Conservation (phyloP, 148 eudicot species). For the Suaeda aralocaspica region DNA sequence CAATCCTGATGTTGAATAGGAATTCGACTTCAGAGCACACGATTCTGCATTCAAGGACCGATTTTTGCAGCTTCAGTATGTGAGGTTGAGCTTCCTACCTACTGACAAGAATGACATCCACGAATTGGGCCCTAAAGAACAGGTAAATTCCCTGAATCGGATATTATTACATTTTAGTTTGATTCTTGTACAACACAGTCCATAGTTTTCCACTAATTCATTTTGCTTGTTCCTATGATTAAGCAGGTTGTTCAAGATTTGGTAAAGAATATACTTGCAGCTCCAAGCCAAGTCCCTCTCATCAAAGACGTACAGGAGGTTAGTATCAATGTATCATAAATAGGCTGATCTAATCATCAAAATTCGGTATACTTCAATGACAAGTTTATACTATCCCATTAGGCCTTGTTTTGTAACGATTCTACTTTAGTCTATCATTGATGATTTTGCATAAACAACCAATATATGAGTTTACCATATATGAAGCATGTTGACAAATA, state of each 20-base stretch:
- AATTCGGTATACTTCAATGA: background rate
- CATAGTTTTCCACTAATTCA: background rate
- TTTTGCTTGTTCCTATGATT: background rate
- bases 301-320: slow-evolving; percentile 75
- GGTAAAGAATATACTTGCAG: slow-evolving; percentile 56
- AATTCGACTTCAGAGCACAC: slow-evolving; percentile 73
- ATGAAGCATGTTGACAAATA: no score
- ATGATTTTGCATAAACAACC: no score
- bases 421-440: no score
- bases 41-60: slow-evolving; percentile 88
- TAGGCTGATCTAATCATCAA: background rate
- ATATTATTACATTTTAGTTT: background rate
- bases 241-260: slow-evolving; percentile 52
- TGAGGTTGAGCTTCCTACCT: slow-evolving; percentile 80
- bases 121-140: slow-evolving; percentile 73
- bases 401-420: background rate
- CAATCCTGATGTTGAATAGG: slow-evolving; percentile 34
- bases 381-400: background rate
- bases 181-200: background rate
- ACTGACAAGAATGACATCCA: slow-evolving; percentile 73
- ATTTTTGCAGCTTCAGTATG: slow-evolving; percentile 68
- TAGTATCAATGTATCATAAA: background rate
- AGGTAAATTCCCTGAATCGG: slow-evolving; percentile 29
- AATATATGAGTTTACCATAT: no score
- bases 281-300: slow-evolving; percentile 61